Base-by-base conservation (phyloP, 2,329 filamentous ascomycete genomes). In the Alternaria triticimaculans region DNA sequence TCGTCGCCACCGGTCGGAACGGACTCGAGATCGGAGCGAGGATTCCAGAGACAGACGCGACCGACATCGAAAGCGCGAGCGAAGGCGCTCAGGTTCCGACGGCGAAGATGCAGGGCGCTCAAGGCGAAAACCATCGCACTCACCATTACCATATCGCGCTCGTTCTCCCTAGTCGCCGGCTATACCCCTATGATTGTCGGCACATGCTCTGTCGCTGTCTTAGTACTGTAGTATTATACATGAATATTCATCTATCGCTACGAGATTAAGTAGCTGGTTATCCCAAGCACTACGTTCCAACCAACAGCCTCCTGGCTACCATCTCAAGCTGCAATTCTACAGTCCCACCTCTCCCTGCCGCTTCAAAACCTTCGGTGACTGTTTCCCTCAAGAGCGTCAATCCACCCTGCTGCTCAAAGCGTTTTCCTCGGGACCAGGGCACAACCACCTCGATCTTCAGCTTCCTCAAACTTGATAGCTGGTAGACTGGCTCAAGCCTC, bases 71-170 rank as follows among this genome's bases (percentile, higher is more conserved):
- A 64, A 65, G 30, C 66, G 64, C 4, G 63, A 60, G 15, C 60
- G 65, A 55, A 64, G 46, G 5, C 30, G 50, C 3, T 63, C 64
- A 14, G 28, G 20, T 11, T 67, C 67, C n/a, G 55, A 55, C n/a
- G 60, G 62, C 30, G 60, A 63, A 2, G 50, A 61, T 45, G 55
- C 33, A 28, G 64, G 30, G 49, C 69, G 18, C 26, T 60, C 56
- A 50, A 66, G 64, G 18, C 59, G 62, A 26, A 65, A 64, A 26
- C 55, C 50, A 9, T 67, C 68, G 25, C 66, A 63, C 20, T 70
- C 68, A 9, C 68, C 68, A 2, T 48, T 70, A 11, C 68, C 68
- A 15, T 70, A 70, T 58, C 68, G 68, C 12, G 68, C 68, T 54
- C 68, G 68, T 14, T 69, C 68, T 6, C 66, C 68, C 30, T 62